A percentile compares a stretch with the other conserved stretches of the same genome.
Evolutionary conservation across 1,139 yeast species (phyloP).

Genomic region (Hemisphaericaspora lyxosophila): DNA sequence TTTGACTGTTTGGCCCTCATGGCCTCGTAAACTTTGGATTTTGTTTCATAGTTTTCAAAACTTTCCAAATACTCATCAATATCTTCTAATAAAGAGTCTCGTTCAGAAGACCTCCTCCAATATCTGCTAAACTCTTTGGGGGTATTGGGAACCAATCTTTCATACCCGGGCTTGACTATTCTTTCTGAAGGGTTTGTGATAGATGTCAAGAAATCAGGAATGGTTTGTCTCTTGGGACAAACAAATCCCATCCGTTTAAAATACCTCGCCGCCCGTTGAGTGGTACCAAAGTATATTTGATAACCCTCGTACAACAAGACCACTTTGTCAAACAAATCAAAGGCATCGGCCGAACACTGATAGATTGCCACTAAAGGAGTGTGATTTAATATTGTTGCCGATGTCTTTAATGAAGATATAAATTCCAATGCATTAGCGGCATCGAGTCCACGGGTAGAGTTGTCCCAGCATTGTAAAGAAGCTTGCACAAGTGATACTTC

Average conservation of each 20-base stretch:
- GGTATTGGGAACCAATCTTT: slow-evolving; percentile 63
- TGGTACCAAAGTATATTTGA: slow-evolving; percentile 57
- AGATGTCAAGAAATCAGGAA: slow-evolving; percentile 45
- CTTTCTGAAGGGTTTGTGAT: slow-evolving; percentile 56
- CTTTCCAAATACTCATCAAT: slow-evolving; percentile 32
- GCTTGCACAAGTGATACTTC: slow-evolving; percentile 42
- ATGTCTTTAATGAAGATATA: slow-evolving; percentile 62
- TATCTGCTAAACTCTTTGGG: slow-evolving; percentile 64
- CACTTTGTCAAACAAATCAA: slow-evolving; percentile 68
- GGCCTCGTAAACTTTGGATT: slow-evolving; percentile 35
- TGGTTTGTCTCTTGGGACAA: slow-evolving; percentile 74
- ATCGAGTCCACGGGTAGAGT: slow-evolving; percentile 61
- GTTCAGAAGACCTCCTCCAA: slow-evolving; percentile 62
- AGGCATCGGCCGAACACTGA: slow-evolving; percentile 42
- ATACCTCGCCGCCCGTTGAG: slow-evolving; percentile 43
- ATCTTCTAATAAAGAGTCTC: slow-evolving; percentile 27
- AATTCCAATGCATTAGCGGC: slow-evolving; percentile 70
- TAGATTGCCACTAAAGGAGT: slow-evolving; percentile 77
- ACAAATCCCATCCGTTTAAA: slow-evolving; percentile 51
- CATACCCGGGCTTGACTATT: slow-evolving; percentile 49
- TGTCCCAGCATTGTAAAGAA: slow-evolving; percentile 57
- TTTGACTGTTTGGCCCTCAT: slow-evolving; percentile 61
- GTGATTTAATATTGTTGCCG: slow-evolving; percentile 57
- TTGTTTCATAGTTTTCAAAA: slow-evolving; percentile 17
- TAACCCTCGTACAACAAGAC: slow-evolving; percentile 52